phyloP scores from a whole-genome alignment of 352 stramenopile species.

The Phytophthora citricola region DNA sequence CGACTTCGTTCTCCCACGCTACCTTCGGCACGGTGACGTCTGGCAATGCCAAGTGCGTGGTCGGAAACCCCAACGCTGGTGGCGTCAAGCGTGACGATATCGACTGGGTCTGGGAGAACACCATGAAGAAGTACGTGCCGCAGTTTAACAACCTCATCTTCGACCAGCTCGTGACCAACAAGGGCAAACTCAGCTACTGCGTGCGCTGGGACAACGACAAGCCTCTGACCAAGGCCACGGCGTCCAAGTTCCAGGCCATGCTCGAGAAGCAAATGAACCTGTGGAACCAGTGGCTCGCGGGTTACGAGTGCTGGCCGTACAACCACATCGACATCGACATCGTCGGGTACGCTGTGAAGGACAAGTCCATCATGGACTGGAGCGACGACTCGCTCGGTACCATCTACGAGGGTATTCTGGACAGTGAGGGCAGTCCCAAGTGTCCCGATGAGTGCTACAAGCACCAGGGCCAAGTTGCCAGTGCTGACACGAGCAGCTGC shows the following conservation, averaged over 20 bases:
- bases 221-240: no score
- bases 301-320: slow-evolving; percentile 22
- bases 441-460: slow-evolving; percentile 10
- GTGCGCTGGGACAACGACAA: slow-evolving; percentile 8
- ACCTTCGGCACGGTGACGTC: no score
- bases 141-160: slow-evolving; percentile 14
- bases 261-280: not conserved
- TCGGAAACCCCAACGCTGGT: slow-evolving; percentile 1
- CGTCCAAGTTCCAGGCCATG: slow-evolving; percentile 15
- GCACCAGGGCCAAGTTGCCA: slow-evolving; percentile 21
- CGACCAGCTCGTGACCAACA: slow-evolving; percentile 13
- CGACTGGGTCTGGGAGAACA: slow-evolving; percentile 18
- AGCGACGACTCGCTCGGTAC: slow-evolving; percentile 32
- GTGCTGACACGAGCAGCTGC: slow-evolving; percentile 25
- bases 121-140: slow-evolving; percentile 1
- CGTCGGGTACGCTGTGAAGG: slow-evolving; percentile 40
- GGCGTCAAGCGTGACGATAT: not conserved
- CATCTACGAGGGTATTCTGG: slow-evolving; percentile 6
- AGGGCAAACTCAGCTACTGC: slow-evolving; percentile 11
- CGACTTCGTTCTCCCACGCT: no score
- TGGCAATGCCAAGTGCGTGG: no score
- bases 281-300: slow-evolving; percentile 3
- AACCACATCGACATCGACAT: slow-evolving; percentile 39
- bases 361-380: slow-evolving; percentile 48
- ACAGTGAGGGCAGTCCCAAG: slow-evolving; percentile 3